Conservation (phyloP, 345 rosid genomes). For the Arabis hirsuta region DNA sequence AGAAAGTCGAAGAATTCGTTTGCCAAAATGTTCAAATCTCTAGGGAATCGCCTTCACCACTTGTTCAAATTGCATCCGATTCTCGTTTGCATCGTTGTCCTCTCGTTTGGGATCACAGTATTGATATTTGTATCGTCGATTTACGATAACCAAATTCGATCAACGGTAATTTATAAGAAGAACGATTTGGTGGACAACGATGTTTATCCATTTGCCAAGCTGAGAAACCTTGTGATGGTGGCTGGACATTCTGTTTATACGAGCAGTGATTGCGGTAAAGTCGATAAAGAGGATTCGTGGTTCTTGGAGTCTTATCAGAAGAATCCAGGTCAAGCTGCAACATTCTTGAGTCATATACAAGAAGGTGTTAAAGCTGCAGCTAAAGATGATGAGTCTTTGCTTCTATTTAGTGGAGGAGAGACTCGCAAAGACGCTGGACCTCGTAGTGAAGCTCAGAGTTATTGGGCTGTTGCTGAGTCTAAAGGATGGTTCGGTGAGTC, state of each 20-base stretch:
- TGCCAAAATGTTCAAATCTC: slow-evolving; percentile 63
- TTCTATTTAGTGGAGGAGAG: slow-evolving; percentile 96
- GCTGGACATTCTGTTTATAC: slow-evolving; percentile 97
- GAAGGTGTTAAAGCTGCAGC: slow-evolving; percentile 69
- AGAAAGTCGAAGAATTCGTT: slow-evolving; percentile 59
- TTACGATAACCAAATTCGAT: slow-evolving; percentile 53
- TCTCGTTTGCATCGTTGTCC: slow-evolving; percentile 51
- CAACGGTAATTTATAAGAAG: slow-evolving; percentile 43
- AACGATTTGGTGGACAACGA: slow-evolving; percentile 46
- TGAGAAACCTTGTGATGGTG: slow-evolving; percentile 89
- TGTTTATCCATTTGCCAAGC: slow-evolving; percentile 65
- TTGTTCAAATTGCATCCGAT: slow-evolving; percentile 68
- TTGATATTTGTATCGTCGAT: slow-evolving; percentile 55
- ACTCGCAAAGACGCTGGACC: slow-evolving; percentile 97
- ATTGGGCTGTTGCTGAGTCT: slow-evolving; percentile 95
- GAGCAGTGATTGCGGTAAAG: slow-evolving; percentile 72
- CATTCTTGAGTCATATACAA: slow-evolving; percentile 81
- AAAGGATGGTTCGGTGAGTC: slow-evolving; percentile 96
- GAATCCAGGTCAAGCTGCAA: slow-evolving; percentile 91
- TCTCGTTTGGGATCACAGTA: slow-evolving; percentile 69
- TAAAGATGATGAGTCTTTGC: slow-evolving; percentile 74
- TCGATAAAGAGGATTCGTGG: slow-evolving; percentile 92
- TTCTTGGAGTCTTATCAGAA: slow-evolving; percentile 92
- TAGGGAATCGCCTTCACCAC: slow-evolving; percentile 59
- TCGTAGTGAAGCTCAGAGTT: slow-evolving; percentile 97